Evolutionary conservation across 1,284 basidiomycete genomes (phyloP).

Genomic region (Calocybe gambosa): DNA sequence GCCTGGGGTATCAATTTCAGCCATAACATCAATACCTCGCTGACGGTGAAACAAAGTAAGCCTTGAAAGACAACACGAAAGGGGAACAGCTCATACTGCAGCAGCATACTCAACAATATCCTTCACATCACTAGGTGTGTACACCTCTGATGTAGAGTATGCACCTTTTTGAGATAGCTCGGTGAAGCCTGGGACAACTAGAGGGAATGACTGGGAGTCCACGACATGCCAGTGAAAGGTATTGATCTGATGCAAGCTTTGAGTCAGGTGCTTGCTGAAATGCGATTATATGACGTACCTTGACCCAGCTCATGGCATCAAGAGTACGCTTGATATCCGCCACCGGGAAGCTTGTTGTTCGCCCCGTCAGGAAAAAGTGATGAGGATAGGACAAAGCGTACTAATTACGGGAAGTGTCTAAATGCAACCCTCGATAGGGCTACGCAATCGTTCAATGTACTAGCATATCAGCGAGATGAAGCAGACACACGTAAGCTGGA

Average conservation of each 20-base stretch:
- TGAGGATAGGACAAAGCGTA: conserved; percentile 12
- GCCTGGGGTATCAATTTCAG: conserved; percentile 76
- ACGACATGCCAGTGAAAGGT: conserved; percentile 81
- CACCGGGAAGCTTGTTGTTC: conserved; percentile 48
- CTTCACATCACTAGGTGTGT: conserved; percentile 54
- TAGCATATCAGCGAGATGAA: background rate
- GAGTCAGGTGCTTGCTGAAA: background rate
- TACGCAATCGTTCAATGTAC: conserved; percentile 22
- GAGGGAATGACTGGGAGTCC: conserved; percentile 72
- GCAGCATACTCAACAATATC: conserved; percentile 70
- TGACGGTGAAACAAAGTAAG: conserved; percentile 21
- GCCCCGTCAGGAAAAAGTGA: background rate
- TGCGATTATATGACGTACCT: conserved; percentile 44
- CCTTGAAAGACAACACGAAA: background rate
- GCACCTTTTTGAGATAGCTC: conserved; percentile 66
- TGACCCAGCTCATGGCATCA: conserved; percentile 79
- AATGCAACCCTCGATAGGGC: conserved; percentile 68
- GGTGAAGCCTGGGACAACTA: conserved; percentile 56
- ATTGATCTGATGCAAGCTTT: conserved; percentile 47
- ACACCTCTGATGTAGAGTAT: conserved; percentile 54
- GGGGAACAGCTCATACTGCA: conserved; percentile 38
- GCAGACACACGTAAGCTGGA: conserved; percentile 49
- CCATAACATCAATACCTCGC: conserved; percentile 76
- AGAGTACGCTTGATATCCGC: conserved; percentile 58
- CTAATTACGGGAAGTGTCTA: conserved; percentile 54